Evolutionary conservation across 805 yeast genomes (phyloP).

Genomic region (Ogataea dorogensis): DNA sequence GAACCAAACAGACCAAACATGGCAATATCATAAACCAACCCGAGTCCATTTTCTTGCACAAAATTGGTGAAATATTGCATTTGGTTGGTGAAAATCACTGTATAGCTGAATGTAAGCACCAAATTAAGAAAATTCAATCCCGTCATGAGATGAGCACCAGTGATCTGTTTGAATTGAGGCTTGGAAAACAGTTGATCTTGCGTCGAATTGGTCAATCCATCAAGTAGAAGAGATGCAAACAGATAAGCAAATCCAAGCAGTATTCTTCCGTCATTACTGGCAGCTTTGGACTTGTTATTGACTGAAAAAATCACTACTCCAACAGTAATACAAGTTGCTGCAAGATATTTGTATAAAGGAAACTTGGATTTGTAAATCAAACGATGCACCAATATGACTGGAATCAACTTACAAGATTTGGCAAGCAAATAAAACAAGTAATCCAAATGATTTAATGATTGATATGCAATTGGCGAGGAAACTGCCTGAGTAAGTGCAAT

Average conservation of each 20-base stretch:
- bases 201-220: conserved; percentile 90
- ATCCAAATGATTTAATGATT: conserved; percentile 78
- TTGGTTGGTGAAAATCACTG: conserved; percentile 48
- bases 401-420: conserved; percentile 90
- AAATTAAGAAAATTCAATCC: conserved; percentile 49
- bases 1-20: conserved; percentile 80
- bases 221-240: conserved; percentile 65
- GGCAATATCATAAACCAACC: conserved; percentile 56
- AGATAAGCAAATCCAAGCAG: conserved; percentile 61
- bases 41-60: conserved; percentile 46
- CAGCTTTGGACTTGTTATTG: conserved; percentile 26
- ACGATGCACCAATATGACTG: conserved; percentile 86
- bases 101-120: conserved; percentile 49
- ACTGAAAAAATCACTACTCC: conserved; percentile 81
- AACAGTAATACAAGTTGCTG: conserved; percentile 71
- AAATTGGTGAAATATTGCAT: conserved; percentile 48
- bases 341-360: conserved; percentile 72
- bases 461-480: conserved; percentile 80
- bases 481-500: conserved; percentile 75
- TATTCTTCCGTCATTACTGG: conserved; percentile 41
- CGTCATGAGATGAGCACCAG: conserved; percentile 89
- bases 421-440: conserved; percentile 82
- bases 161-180: conserved; percentile 41
- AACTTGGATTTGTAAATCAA: conserved; percentile 66
- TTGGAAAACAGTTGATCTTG: conserved; percentile 79